Conservation (phyloP, 2,329 filamentous ascomycete species). For the Alternaria gansuensis region DNA sequence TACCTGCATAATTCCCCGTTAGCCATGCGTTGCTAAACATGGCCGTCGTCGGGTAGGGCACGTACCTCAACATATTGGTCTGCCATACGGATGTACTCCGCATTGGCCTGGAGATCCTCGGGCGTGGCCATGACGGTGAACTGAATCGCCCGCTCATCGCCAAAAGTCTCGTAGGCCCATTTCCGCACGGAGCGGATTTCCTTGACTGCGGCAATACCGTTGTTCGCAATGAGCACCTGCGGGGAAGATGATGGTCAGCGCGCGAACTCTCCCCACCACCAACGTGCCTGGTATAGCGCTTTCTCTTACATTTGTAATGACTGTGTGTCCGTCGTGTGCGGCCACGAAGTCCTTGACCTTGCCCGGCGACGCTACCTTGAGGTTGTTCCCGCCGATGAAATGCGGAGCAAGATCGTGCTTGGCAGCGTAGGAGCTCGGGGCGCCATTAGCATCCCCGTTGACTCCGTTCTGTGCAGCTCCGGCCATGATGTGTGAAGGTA, state of each 20-base stretch:
- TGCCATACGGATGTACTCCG: conserved; percentile 99
- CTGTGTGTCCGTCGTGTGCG: conserved; percentile 89
- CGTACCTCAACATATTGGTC: conserved; percentile 94
- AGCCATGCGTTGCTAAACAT: conserved; percentile 24
- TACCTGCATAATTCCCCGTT: conserved; percentile 62
- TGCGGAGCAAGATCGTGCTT: conserved; percentile 86
- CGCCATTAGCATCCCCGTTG: conserved; percentile 61
- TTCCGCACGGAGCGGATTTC: conserved; percentile 99
- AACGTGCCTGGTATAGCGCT: background rate
- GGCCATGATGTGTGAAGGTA: conserved; percentile 46
- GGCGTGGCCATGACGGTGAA: conserved; percentile 99
- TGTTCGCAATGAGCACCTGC: conserved; percentile 98
- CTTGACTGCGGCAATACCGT: conserved; percentile 99
- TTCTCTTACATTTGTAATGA: conserved; percentile 89
- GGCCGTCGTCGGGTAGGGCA: conserved; percentile 11
- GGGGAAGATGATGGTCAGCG: conserved; percentile 33
- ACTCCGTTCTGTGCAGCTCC: conserved; percentile 45
- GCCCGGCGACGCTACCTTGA: conserved; percentile 81
- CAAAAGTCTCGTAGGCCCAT: conserved; percentile 99
- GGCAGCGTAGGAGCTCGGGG: conserved; percentile 73
- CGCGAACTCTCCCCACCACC: background rate
- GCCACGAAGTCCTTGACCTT: conserved; percentile 97
- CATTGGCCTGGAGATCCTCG: conserved; percentile 96
- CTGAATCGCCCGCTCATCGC: conserved; percentile 96
- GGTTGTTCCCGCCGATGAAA: conserved; percentile 94